Conservation (phyloP, 164 flowering plant species). For the Umbellularia californica region DNA sequence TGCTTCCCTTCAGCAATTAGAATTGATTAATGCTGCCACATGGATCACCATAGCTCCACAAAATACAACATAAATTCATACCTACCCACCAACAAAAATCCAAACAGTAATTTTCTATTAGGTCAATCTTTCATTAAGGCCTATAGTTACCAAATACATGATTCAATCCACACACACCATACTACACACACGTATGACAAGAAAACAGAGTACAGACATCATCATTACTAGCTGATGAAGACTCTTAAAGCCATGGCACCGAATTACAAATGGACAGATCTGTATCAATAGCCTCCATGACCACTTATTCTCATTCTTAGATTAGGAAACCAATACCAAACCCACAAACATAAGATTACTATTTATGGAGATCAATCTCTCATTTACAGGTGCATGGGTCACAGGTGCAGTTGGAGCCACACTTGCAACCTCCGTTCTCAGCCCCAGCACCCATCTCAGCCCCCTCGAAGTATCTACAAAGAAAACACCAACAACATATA, state of each 20-base stretch:
- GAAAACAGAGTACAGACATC: not conserved
- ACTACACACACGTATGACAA: no score
- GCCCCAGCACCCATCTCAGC: slow-evolving; percentile 18
- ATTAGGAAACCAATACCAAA: not conserved
- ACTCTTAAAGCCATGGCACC: not conserved
- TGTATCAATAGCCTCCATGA: not conserved
- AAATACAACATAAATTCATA: no score
- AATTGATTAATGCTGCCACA: no score
- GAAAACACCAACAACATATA: not conserved
- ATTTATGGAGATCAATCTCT: not conserved
- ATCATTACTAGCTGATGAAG: not conserved
- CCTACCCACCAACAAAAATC: no score
- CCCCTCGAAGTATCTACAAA: slow-evolving; percentile 17
- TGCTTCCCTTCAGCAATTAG: no score
- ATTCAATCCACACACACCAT: no score
- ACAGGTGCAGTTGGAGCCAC: slow-evolving; percentile 32
- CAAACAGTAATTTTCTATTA: no score
- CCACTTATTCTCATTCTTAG: not conserved
- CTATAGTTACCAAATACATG: no score
- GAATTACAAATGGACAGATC: not conserved
- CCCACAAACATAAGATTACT: not conserved
- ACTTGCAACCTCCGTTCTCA: slow-evolving; percentile 27
- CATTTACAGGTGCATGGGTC: slow-evolving; percentile 34
- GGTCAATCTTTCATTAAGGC: no score
- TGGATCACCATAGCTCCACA: no score